A percentile compares a stretch with the other conserved stretches of the same genome.
Evolutionary conservation across 1,139 yeast genomes (phyloP).

Genomic region (Suhomyces bokatorum): DNA sequence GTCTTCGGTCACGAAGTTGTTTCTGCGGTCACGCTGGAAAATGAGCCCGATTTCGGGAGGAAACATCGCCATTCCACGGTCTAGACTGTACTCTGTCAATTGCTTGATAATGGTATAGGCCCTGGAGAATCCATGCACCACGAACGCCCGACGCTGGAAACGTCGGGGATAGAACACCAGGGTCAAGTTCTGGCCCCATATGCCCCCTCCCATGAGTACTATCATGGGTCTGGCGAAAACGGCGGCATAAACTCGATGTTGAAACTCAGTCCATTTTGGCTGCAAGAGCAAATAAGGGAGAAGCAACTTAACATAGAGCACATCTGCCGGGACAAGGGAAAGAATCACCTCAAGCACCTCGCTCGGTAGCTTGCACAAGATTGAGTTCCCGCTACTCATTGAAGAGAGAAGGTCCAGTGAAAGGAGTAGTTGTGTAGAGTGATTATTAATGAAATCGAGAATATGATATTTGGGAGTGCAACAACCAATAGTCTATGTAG

Average conservation of each 20-base stretch:
- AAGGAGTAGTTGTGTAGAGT: too few species aligned
- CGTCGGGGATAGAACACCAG: slow-evolving; percentile 14
- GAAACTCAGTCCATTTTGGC: slow-evolving; percentile 6
- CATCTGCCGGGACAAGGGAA: slow-evolving; percentile 11
- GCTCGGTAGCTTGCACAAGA: too few species aligned
- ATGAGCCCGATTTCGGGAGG: slow-evolving; percentile 19
- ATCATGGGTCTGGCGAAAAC: slow-evolving; percentile 10
- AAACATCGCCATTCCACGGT: slow-evolving; percentile 12
- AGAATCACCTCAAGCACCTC: slow-evolving; percentile 11
- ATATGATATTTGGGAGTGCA: too few species aligned
- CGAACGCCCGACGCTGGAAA: slow-evolving; percentile 6
- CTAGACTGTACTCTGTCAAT: slow-evolving; percentile 16
- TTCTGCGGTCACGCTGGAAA: slow-evolving; percentile 9
- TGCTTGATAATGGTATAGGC: slow-evolving; percentile 18
- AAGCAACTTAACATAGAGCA: slow-evolving; percentile 18
- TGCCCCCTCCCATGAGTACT: slow-evolving; percentile 2
- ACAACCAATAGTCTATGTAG: too few species aligned
- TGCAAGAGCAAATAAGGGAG: slow-evolving; percentile 8
- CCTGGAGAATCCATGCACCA: slow-evolving; percentile 15
- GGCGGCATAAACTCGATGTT: slow-evolving; percentile 8
- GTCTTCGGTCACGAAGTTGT: slow-evolving; percentile 2
- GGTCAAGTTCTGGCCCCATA: slow-evolving; percentile 11
- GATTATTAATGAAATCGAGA: too few species aligned
- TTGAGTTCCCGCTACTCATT: too few species aligned
- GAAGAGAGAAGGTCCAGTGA: too few species aligned